Base-by-base conservation (phyloP, 1,284 basidiomycete genomes). In the Cutaneotrichosporon spelunceum region DNA sequence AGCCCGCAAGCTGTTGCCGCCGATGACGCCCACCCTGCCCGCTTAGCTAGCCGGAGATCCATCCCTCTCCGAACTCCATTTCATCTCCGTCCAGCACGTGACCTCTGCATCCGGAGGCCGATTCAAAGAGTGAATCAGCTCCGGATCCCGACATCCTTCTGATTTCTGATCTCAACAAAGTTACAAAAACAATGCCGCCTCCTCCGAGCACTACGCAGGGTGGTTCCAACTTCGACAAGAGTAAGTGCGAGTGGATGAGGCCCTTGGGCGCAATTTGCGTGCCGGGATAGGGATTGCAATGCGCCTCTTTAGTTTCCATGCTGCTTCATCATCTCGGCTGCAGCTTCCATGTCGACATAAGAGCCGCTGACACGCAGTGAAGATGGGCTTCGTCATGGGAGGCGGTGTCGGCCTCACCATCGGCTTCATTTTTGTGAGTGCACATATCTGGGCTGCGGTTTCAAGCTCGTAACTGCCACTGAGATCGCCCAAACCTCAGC, bases 301-400 rank as follows among this genome's bases (percentile, higher is more conserved):
- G 34, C 1, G 3, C 11, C 42, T 44, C n/a, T n/a, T n/a, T n/a
- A n/a, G n/a, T n/a, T n/a, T n/a, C n/a, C 21, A 29, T 19, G 49
- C n/a, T 19, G 27, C 2, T 7, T 44, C 48, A 33, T 19, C n/a
- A 27, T 4, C 7, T 19, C 39, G 16, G n/a, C n/a, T n/a, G n/a
- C n/a, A n/a, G n/a, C n/a, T n/a, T n/a, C n/a, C n/a, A n/a, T n/a
- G n/a, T n/a, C n/a, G n/a, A n/a, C n/a, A n/a, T 3, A 26, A 47
- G 23, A 24, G 10, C 8, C 23, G 45, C 47, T 54, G 42, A 56
- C 44, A 24, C 1, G 56, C 65, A 79, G 78, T 79, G 73, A 93
- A 91, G 81, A 94, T 94, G 91, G 91, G 91, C 71, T 91, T 90
- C 53, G 79, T 92, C 63, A 93, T 93, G 91, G 91, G 91, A 66